Evolutionary conservation across 257 asterid species (phyloP).

Genomic region (Solanum bukasovii): DNA sequence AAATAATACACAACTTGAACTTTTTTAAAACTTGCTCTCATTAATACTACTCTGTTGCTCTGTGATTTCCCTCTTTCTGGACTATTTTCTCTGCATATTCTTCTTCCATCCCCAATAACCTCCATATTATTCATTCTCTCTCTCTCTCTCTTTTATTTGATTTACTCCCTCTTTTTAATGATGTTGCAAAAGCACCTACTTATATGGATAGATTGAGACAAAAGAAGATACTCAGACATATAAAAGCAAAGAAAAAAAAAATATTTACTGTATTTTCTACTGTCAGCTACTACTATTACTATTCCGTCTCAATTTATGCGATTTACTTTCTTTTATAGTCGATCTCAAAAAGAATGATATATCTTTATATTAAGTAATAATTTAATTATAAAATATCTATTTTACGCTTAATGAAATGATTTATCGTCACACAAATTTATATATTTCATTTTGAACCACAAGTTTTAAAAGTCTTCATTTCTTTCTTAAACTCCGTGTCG

Average conservation of each 20-base stretch:
- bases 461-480: too few species aligned
- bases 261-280: background rate
- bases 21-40: constrained; percentile 41
- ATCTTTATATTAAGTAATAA: too few species aligned
- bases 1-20: constrained; percentile 72
- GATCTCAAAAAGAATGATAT: accelerated
- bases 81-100: constrained; percentile 19
- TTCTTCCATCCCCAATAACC: constrained; percentile 12
- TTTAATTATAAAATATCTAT: too few species aligned
- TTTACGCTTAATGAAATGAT: accelerated
- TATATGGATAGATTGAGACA: background rate
- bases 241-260: background rate
- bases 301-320: too few species aligned
- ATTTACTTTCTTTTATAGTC: too few species aligned
- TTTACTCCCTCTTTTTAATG: background rate
- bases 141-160: background rate
- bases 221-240: background rate
- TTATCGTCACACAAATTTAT: accelerated
- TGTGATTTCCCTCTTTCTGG: constrained; percentile 17
- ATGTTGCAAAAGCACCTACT: background rate
- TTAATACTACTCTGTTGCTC: constrained; percentile 4
- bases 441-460: accelerated
- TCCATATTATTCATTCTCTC: background rate
- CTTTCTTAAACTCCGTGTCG: accelerated
- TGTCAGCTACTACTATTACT: background rate